A percentile compares a stretch with the other conserved stretches of the same genome.
Evolutionary conservation across 805 yeast genomes (phyloP).

Genomic region (Debaryomyces prosopidis): DNA sequence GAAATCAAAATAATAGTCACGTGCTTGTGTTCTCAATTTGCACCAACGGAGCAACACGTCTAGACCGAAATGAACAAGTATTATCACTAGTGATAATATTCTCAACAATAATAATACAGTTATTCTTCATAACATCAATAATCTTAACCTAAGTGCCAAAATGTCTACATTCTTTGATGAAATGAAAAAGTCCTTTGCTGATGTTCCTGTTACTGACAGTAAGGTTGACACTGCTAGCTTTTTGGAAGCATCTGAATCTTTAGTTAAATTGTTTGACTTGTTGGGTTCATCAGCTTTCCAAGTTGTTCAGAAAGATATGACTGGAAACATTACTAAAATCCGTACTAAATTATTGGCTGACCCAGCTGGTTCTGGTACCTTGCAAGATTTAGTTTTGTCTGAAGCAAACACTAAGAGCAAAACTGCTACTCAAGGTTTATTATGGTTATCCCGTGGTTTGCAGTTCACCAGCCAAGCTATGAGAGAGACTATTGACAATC

Average conservation of each 20-base stretch:
- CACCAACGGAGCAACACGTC: neutral
- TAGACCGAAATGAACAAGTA: neutral
- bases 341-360: slow-evolving; percentile 63
- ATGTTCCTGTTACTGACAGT: slow-evolving; percentile 62
- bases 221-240: slow-evolving; percentile 75
- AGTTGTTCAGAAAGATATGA: slow-evolving; percentile 85
- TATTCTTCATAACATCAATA: neutral
- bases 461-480: slow-evolving; percentile 89
- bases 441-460: slow-evolving; percentile 85
- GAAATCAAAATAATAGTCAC: neutral
- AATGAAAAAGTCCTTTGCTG: slow-evolving; percentile 71
- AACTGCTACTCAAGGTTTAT: slow-evolving; percentile 85
- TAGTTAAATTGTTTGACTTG: slow-evolving; percentile 79
- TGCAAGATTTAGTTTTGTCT: slow-evolving; percentile 73
- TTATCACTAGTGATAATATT: no score
- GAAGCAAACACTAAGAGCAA: slow-evolving; percentile 69
- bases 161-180: slow-evolving; percentile 83
- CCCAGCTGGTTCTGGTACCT: slow-evolving; percentile 63
- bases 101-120: neutral
- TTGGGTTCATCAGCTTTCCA: slow-evolving; percentile 83
- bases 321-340: slow-evolving; percentile 79
- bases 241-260: slow-evolving; percentile 79
- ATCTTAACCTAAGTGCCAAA: slow-evolving; percentile 6
- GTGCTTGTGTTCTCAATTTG: neutral
- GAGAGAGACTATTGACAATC: slow-evolving; percentile 71